phyloP scores from a whole-genome alignment of 2,329 filamentous ascomycete species.

The Apiospora phragmitis region DNA sequence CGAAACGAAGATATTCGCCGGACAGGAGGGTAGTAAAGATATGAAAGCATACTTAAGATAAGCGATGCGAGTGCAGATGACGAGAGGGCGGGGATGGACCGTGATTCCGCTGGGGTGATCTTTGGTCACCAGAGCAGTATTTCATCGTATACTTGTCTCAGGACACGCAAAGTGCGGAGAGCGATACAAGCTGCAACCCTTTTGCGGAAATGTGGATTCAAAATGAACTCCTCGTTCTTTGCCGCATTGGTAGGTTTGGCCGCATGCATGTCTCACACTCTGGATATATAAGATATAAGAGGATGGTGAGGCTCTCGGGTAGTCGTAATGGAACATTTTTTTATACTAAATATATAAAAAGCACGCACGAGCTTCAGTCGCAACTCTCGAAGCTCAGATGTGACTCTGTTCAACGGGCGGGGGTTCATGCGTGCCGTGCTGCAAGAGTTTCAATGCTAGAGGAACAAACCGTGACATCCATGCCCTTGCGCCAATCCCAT shows the following conservation, averaged over 20 bases:
- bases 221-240: neutral
- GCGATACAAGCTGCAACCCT: neutral
- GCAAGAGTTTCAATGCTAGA: neutral
- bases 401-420: neutral
- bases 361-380: neutral
- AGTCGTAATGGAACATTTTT: neutral
- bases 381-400: neutral
- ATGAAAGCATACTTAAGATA: neutral
- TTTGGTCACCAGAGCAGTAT: neutral
- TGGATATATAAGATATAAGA: neutral
- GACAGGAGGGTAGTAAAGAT: neutral
- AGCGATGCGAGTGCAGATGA: neutral
- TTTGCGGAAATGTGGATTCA: neutral
- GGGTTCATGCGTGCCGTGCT: neutral
- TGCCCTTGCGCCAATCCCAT: neutral
- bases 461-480: neutral
- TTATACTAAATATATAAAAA: too few species aligned
- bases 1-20: neutral
- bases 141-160: neutral
- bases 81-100: neutral
- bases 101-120: neutral
- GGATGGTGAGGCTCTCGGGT: neutral
- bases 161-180: neutral
- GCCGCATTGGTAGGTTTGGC: neutral
- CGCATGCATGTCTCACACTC: neutral